Conservation (phyloP, 2,329 filamentous ascomycete species). For the Magnaporthales sp. region DNA sequence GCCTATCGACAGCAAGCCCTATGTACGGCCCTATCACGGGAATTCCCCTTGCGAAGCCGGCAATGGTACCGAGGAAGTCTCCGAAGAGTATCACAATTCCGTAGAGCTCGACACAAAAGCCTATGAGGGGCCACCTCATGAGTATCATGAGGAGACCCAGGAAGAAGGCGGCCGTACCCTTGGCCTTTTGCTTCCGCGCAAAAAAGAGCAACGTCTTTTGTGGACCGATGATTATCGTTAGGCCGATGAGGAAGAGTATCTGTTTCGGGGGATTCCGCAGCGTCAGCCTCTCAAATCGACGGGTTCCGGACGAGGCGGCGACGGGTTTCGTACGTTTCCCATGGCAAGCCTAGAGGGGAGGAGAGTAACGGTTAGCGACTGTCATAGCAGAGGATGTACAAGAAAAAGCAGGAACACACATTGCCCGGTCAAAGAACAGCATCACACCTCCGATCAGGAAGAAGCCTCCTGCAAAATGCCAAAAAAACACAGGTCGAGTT, state of each 20-base stretch:
- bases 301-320: constrained; percentile 9
- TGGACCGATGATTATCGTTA: constrained; percentile 90
- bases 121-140: constrained; percentile 81
- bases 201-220: constrained; percentile 93
- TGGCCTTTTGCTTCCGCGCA: constrained; percentile 83
- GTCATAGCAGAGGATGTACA: background rate
- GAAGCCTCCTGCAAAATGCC: constrained; percentile 62
- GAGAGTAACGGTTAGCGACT: background rate
- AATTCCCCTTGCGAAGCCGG: constrained; percentile 74
- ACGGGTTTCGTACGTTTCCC: constrained; percentile 65
- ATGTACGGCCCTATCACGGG: constrained; percentile 85
- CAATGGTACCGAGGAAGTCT: constrained; percentile 90
- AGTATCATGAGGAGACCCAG: constrained; percentile 77
- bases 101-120: constrained; percentile 85
- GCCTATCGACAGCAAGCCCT: constrained; percentile 61
- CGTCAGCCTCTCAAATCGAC: constrained; percentile 5
- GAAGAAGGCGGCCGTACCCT: constrained; percentile 84
- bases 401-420: constrained; percentile 46
- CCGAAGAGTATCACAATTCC: constrained; percentile 91
- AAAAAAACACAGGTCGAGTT: constrained; percentile 11
- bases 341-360: constrained; percentile 67
- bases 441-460: constrained; percentile 92
- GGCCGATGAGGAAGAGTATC: constrained; percentile 96
- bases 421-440: constrained; percentile 95
- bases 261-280: constrained; percentile 23